A percentile compares a stretch with the other conserved stretches of the same genome.
Conservation (phyloP, 2,329 filamentous ascomycete species). For the Cercospora janseana region DNA sequence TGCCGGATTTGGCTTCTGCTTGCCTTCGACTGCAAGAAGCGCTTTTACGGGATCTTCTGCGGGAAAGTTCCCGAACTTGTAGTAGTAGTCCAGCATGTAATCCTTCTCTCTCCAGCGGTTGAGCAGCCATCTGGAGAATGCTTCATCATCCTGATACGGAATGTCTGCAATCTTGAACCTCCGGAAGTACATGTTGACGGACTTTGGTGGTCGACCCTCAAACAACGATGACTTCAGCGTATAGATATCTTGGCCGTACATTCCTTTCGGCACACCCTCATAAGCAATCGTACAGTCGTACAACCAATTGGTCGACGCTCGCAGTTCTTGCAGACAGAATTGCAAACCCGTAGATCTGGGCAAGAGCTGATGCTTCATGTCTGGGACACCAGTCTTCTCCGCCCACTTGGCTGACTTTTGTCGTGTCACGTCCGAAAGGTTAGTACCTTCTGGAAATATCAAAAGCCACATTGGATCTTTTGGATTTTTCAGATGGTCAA, state of each 20-base stretch:
- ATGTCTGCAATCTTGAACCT: conserved; percentile 79
- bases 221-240: conserved; percentile 84
- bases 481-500: conserved; percentile 67
- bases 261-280: conserved; percentile 78
- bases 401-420: conserved; percentile 73
- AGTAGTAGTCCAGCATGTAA: conserved; percentile 77
- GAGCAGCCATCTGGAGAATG: conserved; percentile 81
- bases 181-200: conserved; percentile 95
- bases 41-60: conserved; percentile 52
- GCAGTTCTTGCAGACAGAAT: conserved; percentile 75
- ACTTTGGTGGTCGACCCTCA: conserved; percentile 83
- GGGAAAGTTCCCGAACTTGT: conserved; percentile 72
- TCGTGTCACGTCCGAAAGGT: conserved; percentile 68
- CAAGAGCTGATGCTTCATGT: conserved; percentile 71
- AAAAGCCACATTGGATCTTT: conserved; percentile 85
- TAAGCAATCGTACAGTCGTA: conserved; percentile 96
- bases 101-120: conserved; percentile 93
- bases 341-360: conserved; percentile 77
- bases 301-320: conserved; percentile 72
- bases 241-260: conserved; percentile 89
- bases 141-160: conserved; percentile 68
- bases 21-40: conserved; percentile 40
- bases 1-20: conserved; percentile 40
- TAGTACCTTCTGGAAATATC: conserved; percentile 85
- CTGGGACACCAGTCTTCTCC: conserved; percentile 68